These are phyloP conservation scores for Mycena rebaudengoi DNA, from an alignment of 768 basidiomycete genomes.

Conservation along the genomic window DNA sequence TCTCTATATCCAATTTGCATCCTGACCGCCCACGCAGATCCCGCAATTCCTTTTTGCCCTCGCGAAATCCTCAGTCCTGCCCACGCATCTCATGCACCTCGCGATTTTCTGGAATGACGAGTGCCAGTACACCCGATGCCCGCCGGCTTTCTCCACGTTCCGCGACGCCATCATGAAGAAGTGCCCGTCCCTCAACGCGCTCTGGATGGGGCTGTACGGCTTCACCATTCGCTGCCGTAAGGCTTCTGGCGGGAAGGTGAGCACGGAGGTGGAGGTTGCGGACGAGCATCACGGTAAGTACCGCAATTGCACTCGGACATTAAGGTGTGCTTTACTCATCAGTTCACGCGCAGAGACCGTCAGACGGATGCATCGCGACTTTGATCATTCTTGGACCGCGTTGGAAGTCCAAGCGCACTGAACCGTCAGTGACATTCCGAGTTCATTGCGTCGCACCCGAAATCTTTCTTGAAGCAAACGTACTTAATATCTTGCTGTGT, in stretches of 20 bases:
- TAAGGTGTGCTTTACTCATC: not conserved
- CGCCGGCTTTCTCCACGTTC: not conserved
- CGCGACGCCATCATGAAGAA: not conserved
- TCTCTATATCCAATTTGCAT: too few species aligned
- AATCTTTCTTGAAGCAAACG: too few species aligned
- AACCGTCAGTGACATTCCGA: too few species aligned
- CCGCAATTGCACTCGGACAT: too few species aligned
- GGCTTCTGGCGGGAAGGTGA: not conserved
- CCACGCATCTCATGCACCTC: not conserved
- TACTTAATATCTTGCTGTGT: too few species aligned
- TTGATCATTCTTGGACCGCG: not conserved
- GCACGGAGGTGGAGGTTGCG: not conserved
- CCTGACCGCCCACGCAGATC: not conserved
- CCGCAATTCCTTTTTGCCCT: not conserved
- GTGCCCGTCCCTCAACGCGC: not conserved
- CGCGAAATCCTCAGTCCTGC: not conserved
- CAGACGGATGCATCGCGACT: not conserved
- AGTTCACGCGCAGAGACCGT: not conserved
- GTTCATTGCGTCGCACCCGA: too few species aligned
- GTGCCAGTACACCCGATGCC: not conserved
- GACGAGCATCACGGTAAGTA: not conserved
- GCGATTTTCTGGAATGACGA: not conserved
- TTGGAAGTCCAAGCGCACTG: too few species aligned
- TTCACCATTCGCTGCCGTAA: not conserved
- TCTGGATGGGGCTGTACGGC: not conserved